Percentiles rank a stretch among this genome's conserved stretches.
Evolutionary conservation across 352 stramenopile genomes (phyloP).

Genomic region (Elongisporangium anandrum): DNA sequence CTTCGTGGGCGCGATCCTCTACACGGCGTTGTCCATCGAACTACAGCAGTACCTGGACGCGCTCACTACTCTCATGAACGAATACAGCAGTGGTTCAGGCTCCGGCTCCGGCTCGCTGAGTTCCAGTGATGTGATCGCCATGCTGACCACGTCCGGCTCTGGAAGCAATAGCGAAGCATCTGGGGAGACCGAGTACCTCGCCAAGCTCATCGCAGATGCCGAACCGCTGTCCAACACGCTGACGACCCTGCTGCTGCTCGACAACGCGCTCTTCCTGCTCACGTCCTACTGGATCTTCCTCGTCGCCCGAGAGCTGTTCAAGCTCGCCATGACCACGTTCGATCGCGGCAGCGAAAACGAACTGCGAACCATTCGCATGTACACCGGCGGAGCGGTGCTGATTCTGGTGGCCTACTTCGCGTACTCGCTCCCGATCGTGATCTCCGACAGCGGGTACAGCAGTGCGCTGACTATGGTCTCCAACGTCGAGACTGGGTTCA

Average conservation of each 20-base stretch:
- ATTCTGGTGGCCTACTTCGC: conserved; percentile 32
- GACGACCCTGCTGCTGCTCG: conserved; percentile 39
- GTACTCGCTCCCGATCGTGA: conserved; percentile 28
- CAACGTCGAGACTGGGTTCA: conserved; percentile 36
- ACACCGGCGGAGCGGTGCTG: conserved; percentile 24
- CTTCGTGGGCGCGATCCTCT: conserved; percentile 47
- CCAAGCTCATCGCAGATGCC: conserved; percentile 50
- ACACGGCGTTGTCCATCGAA: conserved; percentile 44
- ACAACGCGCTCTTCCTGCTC: conserved; percentile 64
- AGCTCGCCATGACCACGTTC: conserved; percentile 50
- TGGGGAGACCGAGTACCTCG: conserved; percentile 51
- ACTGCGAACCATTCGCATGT: conserved; percentile 42
- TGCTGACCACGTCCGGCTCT: conserved; percentile 21
- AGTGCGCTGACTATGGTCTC: conserved; percentile 43
- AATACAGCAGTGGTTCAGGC: conserved; percentile 9
- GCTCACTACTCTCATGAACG: conserved; percentile 3
- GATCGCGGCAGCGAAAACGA: conserved; percentile 46
- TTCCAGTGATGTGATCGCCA: conserved; percentile 17
- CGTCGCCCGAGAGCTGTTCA: conserved; percentile 50
- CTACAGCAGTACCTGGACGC: conserved; percentile 17
- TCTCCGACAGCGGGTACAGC: conserved; percentile 48
- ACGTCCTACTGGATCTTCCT: conserved; percentile 68
- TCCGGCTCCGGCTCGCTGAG: conserved; percentile 4
- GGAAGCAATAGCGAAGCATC: conserved; percentile 41
- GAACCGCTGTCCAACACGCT: conserved; percentile 30